A percentile compares a stretch with the other conserved stretches of the same genome.
Evolutionary conservation across 2,329 filamentous ascomycete species (phyloP).

Genomic region (Ascochyta lentis): DNA sequence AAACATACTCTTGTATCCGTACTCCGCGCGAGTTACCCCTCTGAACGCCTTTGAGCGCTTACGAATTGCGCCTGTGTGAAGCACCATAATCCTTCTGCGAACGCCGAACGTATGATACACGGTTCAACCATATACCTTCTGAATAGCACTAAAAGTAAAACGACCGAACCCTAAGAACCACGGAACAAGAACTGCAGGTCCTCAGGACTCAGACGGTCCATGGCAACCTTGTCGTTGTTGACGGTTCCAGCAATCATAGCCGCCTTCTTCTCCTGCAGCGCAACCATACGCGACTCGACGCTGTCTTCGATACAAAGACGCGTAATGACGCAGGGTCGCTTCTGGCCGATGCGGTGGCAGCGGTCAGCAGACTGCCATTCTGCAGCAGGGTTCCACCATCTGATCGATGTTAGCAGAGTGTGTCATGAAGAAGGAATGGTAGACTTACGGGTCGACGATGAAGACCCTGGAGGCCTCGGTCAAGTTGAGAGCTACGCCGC

Average conservation of each 20-base stretch:
- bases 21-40: background rate
- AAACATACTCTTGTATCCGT: background rate
- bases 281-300: slow-evolving; percentile 93
- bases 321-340: slow-evolving; percentile 90
- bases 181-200: slow-evolving; percentile 98
- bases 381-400: slow-evolving; percentile 99
- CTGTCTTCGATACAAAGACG: slow-evolving; percentile 96
- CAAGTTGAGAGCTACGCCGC: slow-evolving; percentile 92
- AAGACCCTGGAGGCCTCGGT: slow-evolving; percentile 95
- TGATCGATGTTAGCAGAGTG: slow-evolving; percentile 49
- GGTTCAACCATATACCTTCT: background rate
- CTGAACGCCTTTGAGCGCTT: background rate
- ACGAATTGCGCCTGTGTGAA: background rate
- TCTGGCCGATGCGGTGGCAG: slow-evolving; percentile 90
- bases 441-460: slow-evolving; percentile 86
- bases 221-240: slow-evolving; percentile 87
- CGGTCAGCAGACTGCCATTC: slow-evolving; percentile 96
- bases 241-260: slow-evolving; percentile 98
- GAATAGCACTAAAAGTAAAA: background rate
- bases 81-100: background rate
- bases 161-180: slow-evolving; percentile 59
- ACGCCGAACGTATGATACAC: background rate
- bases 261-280: slow-evolving; percentile 97
- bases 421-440: too few species aligned
- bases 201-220: slow-evolving; percentile 88